phyloP scores from a whole-genome alignment of 192 early-diverging fungal species.

The Coemansia reversa region DNA sequence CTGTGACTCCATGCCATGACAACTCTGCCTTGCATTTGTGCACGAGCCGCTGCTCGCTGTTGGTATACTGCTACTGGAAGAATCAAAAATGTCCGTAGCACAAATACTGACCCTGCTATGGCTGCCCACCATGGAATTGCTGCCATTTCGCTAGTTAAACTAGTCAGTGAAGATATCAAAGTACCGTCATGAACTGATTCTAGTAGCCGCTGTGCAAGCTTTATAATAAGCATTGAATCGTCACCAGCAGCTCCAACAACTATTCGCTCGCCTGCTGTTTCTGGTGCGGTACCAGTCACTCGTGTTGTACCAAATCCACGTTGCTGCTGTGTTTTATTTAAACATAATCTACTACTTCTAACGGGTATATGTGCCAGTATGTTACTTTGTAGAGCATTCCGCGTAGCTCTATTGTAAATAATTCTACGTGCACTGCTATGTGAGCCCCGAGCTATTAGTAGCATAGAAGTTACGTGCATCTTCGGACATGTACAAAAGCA shows the following conservation, averaged over 20 bases:
- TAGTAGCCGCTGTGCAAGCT: conserved; percentile 19
- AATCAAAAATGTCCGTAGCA: conserved; percentile 14
- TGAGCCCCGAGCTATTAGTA: background rate
- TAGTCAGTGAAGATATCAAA: background rate
- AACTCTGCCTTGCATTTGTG: conserved; percentile 5
- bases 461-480: background rate
- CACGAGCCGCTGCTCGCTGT: conserved; percentile 22
- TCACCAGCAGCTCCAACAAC: background rate
- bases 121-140: conserved; percentile 44
- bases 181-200: conserved; percentile 36
- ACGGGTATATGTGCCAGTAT: background rate
- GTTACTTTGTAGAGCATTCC: background rate
- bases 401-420: background rate
- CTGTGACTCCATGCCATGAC: conserved; percentile 11
- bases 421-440: background rate
- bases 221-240: conserved; percentile 15
- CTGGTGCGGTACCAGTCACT: background rate
- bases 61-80: conserved; percentile 29
- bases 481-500: background rate
- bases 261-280: background rate
- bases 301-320: background rate
- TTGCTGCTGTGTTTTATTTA: background rate
- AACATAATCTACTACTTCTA: background rate
- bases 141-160: background rate
- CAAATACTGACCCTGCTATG: conserved; percentile 24